These are phyloP conservation scores for Coemansia sp. DNA, from an alignment of 192 early-diverging fungal genomes.

Conservation along the genomic window DNA sequence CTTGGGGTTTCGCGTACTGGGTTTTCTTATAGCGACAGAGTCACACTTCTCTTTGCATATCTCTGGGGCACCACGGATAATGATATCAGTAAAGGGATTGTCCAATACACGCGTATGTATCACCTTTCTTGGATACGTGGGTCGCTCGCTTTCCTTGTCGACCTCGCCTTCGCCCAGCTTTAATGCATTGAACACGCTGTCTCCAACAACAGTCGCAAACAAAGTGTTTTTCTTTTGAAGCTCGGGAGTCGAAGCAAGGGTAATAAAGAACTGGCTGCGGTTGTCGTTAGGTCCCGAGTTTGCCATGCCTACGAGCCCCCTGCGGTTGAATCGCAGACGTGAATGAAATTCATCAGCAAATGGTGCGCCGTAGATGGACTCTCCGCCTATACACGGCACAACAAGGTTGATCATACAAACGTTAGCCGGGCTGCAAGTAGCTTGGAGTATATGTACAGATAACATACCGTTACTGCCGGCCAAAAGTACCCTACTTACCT, in stretches of 20 bases:
- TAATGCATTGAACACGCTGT: slow-evolving; percentile 88
- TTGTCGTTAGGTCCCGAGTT: slow-evolving; percentile 81
- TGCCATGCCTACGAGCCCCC: slow-evolving; percentile 90
- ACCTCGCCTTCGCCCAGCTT: slow-evolving; percentile 81
- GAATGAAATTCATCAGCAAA: slow-evolving; percentile 94
- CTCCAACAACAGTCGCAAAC: slow-evolving; percentile 91
- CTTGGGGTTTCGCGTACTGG: slow-evolving; percentile 37
- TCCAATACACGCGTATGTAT: slow-evolving; percentile 64
- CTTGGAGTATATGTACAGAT: too few species aligned
- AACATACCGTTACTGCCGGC: too few species aligned
- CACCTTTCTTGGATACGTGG: slow-evolving; percentile 73
- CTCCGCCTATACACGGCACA: slow-evolving; percentile 65
- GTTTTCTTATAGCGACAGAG: slow-evolving; percentile 6
- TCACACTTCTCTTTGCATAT: slow-evolving; percentile 7
- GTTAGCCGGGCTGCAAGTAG: too few species aligned
- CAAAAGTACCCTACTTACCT: slow-evolving; percentile 17
- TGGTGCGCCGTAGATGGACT: slow-evolving; percentile 79
- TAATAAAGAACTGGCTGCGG: slow-evolving; percentile 94
- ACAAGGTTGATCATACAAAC: neutral
- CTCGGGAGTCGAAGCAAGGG: slow-evolving; percentile 79
- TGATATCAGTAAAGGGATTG: slow-evolving; percentile 93
- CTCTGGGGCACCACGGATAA: slow-evolving; percentile 60
- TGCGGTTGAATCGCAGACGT: slow-evolving; percentile 80
- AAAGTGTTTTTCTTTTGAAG: slow-evolving; percentile 88
- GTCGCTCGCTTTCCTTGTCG: slow-evolving; percentile 75